Evolutionary conservation across 225 moss, liverwort and hornwort species (phyloP), one percentile per base, ranked within the genome.

Genomic region (Sphagnum tenellum): DNA sequence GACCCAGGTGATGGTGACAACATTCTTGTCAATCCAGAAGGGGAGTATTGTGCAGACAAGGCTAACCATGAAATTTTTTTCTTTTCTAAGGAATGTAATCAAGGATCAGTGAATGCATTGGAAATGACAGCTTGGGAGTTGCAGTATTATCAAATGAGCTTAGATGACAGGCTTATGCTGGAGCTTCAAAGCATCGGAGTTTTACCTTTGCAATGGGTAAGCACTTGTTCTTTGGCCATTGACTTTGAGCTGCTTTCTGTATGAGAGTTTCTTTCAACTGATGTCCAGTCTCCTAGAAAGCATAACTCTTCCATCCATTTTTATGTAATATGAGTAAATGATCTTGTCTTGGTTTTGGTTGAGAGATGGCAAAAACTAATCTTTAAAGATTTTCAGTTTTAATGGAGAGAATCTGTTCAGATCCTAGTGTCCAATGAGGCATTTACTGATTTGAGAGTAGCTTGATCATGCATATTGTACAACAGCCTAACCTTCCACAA

Each of bases 151-250:
- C 88, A 88, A 61, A 92, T 92, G 94, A 76, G 64, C 51, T 76
- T 95, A 62, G 94, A 92, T 74, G 94, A 95, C 11, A 82, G 84
- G 74, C 77, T 95, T 67, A 14, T 75, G 59, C 47, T 92, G 71
- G 94, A 95, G 67, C 76, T 95, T 62, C 92, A 86, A 71, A 85
- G 81, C 70, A 71, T 91, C 66, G 94, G 94, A 70, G 73, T 86
- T 60, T 74, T 84, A 59, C 86, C 86, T 61, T 84, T 75, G 74
- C 86, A 76, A 75, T 59, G 73, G 86, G 94, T 95, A 69, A 66
- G 88, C 70, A 9, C 47, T 29, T 29, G 29, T 29, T 29, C 29
- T 29, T 29, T 29, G 29, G 29, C 29, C 29, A 29, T 29, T 29
- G 29, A 29, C 29, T 29, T 29, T 29, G 29, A 29, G 29, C 29